These are phyloP conservation scores for Tympanopsis confertula DNA, from an alignment of 2,329 filamentous ascomycete species.

Conservation along the genomic window DNA sequence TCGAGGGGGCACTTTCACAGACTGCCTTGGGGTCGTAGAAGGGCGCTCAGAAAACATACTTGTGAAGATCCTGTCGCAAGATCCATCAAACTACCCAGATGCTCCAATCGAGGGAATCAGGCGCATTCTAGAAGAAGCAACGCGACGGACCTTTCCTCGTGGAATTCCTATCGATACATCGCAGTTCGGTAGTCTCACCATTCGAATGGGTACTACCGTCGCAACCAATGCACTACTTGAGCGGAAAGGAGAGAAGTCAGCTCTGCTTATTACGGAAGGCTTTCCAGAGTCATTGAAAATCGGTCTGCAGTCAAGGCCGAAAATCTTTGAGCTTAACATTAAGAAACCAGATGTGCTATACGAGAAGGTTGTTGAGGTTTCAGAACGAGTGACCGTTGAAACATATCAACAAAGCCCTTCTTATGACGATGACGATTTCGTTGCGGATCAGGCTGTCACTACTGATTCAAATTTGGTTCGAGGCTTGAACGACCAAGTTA, in stretches of 20 bases:
- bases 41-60: constrained; percentile 22
- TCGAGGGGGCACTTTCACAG: not conserved
- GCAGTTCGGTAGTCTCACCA: constrained; percentile 6
- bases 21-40: not conserved
- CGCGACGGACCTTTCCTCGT: constrained; percentile 7
- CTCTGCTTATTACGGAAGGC: constrained; percentile 14
- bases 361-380: constrained; percentile 6
- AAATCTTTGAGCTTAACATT: constrained; percentile 13
- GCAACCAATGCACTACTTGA: constrained; percentile 16
- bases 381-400: constrained; percentile 3
- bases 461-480: not conserved
- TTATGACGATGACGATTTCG: too few relatives aligned
- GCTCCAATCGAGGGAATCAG: constrained; percentile 16
- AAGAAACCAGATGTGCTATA: constrained; percentile 5
- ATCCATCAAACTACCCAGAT: constrained; percentile 14
- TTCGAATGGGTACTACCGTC: constrained; percentile 16
- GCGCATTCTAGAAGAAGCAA: constrained; percentile 10
- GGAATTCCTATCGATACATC: constrained; percentile 7
- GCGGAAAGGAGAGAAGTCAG: constrained; percentile 13
- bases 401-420: constrained; percentile 37
- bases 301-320: constrained; percentile 17
- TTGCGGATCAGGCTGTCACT: constrained; percentile 10
- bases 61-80: constrained; percentile 15
- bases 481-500: not conserved
- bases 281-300: constrained; percentile 15